Percentiles rank a stretch among this genome's conserved stretches.
phyloP scores from a whole-genome alignment of 2,329 filamentous ascomycete genomes.

The Akanthomyces uredinophilus region DNA sequence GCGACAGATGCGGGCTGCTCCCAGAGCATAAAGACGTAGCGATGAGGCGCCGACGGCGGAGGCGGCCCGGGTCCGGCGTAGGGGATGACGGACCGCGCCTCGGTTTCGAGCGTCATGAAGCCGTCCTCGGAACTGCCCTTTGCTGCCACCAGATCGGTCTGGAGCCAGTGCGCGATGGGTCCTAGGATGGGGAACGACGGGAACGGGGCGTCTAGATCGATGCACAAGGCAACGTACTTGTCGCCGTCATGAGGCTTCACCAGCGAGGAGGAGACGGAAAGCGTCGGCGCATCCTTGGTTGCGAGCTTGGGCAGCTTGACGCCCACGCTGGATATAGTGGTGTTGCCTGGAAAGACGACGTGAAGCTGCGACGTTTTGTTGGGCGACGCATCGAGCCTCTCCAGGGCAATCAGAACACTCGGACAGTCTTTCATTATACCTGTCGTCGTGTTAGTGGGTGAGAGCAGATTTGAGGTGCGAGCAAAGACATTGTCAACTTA shows the following conservation, averaged over 20 bases:
- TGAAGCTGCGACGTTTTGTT: neutral
- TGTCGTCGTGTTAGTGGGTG: neutral
- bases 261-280: neutral
- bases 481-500: neutral
- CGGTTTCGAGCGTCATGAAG: constrained; percentile 10
- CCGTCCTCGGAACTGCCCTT: neutral
- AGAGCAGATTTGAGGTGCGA: neutral
- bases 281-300: neutral
- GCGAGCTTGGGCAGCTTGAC: constrained; percentile 1
- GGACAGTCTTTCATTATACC: constrained; percentile 3
- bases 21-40: constrained; percentile 45
- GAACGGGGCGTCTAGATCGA: constrained; percentile 46
- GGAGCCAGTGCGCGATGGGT: constrained; percentile 44
- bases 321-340: neutral
- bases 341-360: neutral
- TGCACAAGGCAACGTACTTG: constrained; percentile 16
- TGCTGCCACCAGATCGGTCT: constrained; percentile 23
- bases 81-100: constrained; percentile 27
- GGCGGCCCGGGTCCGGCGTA: constrained; percentile 45
- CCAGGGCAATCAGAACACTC: neutral
- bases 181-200: constrained; percentile 35
- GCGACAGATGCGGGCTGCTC: constrained; percentile 33
- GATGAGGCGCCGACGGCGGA: constrained; percentile 39
- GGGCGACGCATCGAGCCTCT: neutral
- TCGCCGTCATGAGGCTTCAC: neutral